A percentile compares a stretch with the other conserved stretches of the same genome.
phyloP scores from a whole-genome alignment of 495 filamentous ascomycete genomes.

The Aspergillus homomorphus region DNA sequence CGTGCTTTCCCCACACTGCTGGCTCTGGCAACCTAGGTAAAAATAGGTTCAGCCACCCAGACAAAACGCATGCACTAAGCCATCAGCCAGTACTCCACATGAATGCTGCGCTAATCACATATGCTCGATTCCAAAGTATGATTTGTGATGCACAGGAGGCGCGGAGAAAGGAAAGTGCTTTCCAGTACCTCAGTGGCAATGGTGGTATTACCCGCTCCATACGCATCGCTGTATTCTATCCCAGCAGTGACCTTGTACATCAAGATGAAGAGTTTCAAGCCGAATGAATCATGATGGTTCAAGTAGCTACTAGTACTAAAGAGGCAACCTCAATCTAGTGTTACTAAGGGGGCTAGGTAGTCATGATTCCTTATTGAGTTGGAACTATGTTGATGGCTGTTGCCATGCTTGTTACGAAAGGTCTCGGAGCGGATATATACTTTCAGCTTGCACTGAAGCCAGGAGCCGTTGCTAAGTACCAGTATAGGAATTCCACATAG shows the following conservation, averaged over 20 bases:
- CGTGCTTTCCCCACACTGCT: not conserved
- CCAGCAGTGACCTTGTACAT: not conserved
- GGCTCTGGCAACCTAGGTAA: not conserved
- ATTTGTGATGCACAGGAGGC: not conserved
- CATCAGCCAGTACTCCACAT: not conserved
- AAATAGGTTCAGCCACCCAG: not conserved
- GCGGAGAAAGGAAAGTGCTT: not conserved
- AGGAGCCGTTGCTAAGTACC: too few species aligned
- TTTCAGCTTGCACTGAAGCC: too few species aligned
- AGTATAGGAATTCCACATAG: too few species aligned
- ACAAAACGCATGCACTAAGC: not conserved
- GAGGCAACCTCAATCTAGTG: too few species aligned
- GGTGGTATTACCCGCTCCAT: not conserved
- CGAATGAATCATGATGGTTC: too few species aligned
- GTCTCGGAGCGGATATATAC: too few species aligned
- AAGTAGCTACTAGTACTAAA: too few species aligned
- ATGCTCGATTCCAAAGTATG: not conserved
- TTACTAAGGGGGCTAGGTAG: too few species aligned
- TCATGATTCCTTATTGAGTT: too few species aligned
- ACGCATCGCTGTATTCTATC: not conserved
- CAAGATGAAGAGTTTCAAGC: too few species aligned
- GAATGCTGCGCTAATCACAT: not conserved
- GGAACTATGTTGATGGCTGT: too few species aligned
- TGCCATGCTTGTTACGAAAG: too few species aligned
- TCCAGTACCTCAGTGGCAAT: not conserved